phyloP scores from a whole-genome alignment of 345 rosid species.

The Salix udensis region DNA sequence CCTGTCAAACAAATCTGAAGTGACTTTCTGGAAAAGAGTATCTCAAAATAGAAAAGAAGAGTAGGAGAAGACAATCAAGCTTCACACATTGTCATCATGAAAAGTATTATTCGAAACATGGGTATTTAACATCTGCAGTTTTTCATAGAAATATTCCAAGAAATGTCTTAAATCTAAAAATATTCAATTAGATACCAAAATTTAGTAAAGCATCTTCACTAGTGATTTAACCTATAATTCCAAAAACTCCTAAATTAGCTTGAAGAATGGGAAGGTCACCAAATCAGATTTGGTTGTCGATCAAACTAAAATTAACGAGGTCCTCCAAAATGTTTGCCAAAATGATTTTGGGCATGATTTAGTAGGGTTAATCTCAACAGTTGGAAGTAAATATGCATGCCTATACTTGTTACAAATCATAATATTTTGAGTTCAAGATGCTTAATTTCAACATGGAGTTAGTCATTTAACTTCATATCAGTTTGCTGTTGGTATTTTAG shows the following conservation, averaged over 20 bases:
- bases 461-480: too few relatives aligned
- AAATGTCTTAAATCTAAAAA: background rate
- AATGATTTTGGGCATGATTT: too few relatives aligned
- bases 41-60: background rate
- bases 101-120: background rate
- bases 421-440: too few relatives aligned
- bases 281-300: too few relatives aligned
- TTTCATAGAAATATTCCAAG: background rate
- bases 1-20: conserved; percentile 41
- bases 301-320: too few relatives aligned
- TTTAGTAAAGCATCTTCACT: background rate
- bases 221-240: background rate
- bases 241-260: conserved; percentile 9
- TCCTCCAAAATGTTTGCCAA: too few relatives aligned
- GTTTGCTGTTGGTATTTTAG: too few relatives aligned
- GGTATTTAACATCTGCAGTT: background rate
- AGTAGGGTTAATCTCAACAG: too few relatives aligned
- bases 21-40: background rate
- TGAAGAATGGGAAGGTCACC: background rate
- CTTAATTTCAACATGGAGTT: too few relatives aligned
- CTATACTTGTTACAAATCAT: too few relatives aligned
- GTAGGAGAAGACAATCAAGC: background rate
- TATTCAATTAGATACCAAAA: background rate
- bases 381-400: too few relatives aligned
- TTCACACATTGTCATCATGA: background rate